Evolutionary conservation across 2,329 filamentous ascomycete genomes (phyloP).

Genomic region (Microcyclospora tardicrescens): DNA sequence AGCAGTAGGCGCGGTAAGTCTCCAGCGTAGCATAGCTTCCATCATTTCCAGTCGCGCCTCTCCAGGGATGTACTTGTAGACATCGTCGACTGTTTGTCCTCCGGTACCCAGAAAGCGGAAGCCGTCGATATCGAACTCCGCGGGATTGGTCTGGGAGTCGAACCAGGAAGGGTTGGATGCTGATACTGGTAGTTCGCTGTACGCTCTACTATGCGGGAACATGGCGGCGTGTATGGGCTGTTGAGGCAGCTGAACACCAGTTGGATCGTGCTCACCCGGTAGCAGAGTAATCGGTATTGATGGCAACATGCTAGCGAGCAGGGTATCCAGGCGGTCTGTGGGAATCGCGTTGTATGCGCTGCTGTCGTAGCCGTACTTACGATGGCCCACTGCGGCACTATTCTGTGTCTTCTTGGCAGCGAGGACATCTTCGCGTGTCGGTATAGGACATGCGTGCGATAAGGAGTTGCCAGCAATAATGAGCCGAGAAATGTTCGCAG

Average conservation of each 20-base stretch:
- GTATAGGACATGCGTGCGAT: constrained; percentile 34
- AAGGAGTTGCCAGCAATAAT: constrained; percentile 90
- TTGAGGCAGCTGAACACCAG: constrained; percentile 80
- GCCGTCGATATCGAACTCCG: constrained; percentile 80
- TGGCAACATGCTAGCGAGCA: constrained; percentile 68
- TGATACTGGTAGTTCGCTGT: constrained; percentile 36
- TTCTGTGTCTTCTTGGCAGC: constrained; percentile 24
- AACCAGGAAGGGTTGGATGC: constrained; percentile 54
- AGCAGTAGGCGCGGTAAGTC: constrained; percentile 80
- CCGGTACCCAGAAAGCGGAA: constrained; percentile 77
- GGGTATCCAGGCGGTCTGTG: constrained; percentile 69
- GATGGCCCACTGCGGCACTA: constrained; percentile 38
- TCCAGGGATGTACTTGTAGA: constrained; percentile 74
- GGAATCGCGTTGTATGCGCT: constrained; percentile 77
- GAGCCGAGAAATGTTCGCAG: constrained; percentile 63
- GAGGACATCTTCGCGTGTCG: constrained; percentile 33
- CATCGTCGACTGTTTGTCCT: constrained; percentile 86
- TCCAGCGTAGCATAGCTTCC: constrained; percentile 89
- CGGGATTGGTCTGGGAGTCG: constrained; percentile 83
- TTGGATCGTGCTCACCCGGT: constrained; percentile 72
- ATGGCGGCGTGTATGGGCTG: constrained; percentile 88
- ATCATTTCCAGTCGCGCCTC: constrained; percentile 74
- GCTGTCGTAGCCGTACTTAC: constrained; percentile 92
- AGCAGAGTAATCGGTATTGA: constrained; percentile 80
- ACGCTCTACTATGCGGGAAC: constrained; percentile 65